Conservation (phyloP, 2,329 filamentous ascomycete genomes). For the Pseudogymnoascus pannorum region DNA sequence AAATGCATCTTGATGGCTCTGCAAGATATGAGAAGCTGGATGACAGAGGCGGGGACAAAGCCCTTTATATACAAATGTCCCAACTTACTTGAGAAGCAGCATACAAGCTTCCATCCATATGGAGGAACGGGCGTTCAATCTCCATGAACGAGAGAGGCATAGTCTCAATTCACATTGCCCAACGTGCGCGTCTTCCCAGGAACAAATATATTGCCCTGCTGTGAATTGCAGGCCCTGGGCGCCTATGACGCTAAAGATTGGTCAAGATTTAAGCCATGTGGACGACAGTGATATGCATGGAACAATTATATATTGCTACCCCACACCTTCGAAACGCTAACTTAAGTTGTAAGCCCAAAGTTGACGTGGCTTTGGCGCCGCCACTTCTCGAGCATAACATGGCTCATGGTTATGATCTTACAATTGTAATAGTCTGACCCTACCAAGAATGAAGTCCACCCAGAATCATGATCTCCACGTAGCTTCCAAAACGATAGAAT, state of each 20-base stretch:
- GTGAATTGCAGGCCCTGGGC: neutral
- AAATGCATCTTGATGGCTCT: conserved; percentile 17
- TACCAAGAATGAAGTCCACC: neutral
- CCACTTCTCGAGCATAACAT: neutral
- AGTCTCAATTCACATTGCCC: neutral
- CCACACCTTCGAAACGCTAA: conserved; percentile 7
- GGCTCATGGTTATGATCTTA: neutral
- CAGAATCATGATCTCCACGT: neutral
- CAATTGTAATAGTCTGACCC: neutral
- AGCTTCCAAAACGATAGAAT: neutral
- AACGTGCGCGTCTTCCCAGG: neutral
- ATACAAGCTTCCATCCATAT: neutral
- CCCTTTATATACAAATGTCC: neutral
- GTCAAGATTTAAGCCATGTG: neutral
- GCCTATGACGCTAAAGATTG: neutral
- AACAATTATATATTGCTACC: conserved; percentile 9
- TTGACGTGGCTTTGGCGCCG: neutral
- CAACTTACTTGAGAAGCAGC: neutral
- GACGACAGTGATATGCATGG: conserved; percentile 2
- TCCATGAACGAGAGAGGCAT: neutral
- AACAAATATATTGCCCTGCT: neutral
- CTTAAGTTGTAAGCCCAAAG: neutral
- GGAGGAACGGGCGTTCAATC: neutral
- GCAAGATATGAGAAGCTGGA: neutral
- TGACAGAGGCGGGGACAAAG: neutral